Evolutionary conservation across 495 filamentous ascomycete species (phyloP), one percentile per base, ranked within the genome.

Genomic region (Lasiosphaeria miniovina): DNA sequence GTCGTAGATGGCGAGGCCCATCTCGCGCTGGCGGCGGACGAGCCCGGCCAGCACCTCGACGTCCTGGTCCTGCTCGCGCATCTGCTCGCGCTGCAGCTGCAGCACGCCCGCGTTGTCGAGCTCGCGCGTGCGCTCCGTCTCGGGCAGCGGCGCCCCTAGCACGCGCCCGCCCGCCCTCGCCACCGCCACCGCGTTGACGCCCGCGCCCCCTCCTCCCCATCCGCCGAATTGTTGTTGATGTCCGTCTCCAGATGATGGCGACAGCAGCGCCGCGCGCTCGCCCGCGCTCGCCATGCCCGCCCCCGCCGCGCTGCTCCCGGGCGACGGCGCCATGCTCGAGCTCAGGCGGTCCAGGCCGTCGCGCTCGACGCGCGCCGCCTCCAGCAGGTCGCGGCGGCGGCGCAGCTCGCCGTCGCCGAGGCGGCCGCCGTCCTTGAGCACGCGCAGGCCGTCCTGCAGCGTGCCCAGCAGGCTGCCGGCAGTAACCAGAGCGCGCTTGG

Each of bases 381-480:
- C 81, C 6, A 99, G 71, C 55, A 96, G 71, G 73, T 98, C 95
- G 57, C 83, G 84, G 57, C 94, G 74, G 34, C 95, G 76, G 31
- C 92, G 81, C 6, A 96, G 69, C 77, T 98, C 94, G n/a, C 94
- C 94, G 0, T 94, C 90, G 1, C 91, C 90, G 1, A 96, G 70
- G 55, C 75, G 67, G 48, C 71, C 74, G 9, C 65, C 62, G 34
- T 74, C 69, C 55, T 75, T 70, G 68, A 84, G 72, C 33, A 69
- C 61, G 66, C 81, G 82, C 64, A 98, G 67, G 4, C 90, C 94
- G 41, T 87, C 82, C 58, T 89, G 86, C 49, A 98, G 75, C 49
- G 81, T 81, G 4, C 71, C 70, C 45, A 96, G 76, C 69, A 95
- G 71, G 4, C 84, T 79, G 3, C 82, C 86, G 0, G 90, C 90